A percentile compares a stretch with the other conserved stretches of the same genome.
Conservation (phyloP, 352 stramenopile genomes). For the Halophytophthora polymorphica region DNA sequence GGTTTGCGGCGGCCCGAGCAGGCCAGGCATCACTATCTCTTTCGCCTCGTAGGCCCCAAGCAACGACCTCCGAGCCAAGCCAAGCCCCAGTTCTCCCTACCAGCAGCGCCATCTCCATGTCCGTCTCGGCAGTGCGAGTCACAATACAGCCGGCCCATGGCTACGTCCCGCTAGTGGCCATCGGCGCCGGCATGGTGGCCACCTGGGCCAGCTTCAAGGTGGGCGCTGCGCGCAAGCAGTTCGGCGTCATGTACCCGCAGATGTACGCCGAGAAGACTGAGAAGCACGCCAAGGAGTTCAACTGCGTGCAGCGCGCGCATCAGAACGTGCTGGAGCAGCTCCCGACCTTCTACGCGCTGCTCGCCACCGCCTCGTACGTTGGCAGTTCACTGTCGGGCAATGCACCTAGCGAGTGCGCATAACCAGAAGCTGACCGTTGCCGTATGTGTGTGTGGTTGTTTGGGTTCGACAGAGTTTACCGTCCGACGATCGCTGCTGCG, state of each 20-base stretch:
- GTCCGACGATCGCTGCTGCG: constrained; percentile 31
- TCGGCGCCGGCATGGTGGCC: constrained; percentile 52
- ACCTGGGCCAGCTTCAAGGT: constrained; percentile 62
- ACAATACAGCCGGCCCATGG: constrained; percentile 60
- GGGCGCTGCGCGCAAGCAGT: constrained; percentile 56
- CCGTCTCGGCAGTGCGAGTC: constrained; percentile 40
- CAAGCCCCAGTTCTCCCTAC: constrained; percentile 6
- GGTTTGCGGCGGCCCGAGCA: too few species aligned
- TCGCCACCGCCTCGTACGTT: constrained; percentile 40
- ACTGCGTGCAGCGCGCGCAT: constrained; percentile 80
- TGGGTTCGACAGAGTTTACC: constrained; percentile 28
- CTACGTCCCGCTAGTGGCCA: constrained; percentile 54
- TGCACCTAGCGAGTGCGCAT: too few species aligned
- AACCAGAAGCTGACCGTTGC: too few species aligned
- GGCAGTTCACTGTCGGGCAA: too few species aligned
- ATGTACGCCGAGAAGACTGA: constrained; percentile 69
- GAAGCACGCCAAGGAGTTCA: constrained; percentile 71
- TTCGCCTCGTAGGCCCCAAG: constrained; percentile 23
- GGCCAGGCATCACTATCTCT: constrained; percentile 7
- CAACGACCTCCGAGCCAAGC: constrained; percentile 1
- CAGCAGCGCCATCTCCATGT: constrained; percentile 22
- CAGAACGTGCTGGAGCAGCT: constrained; percentile 81
- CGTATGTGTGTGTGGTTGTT: constrained; percentile 2
- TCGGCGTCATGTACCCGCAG: constrained; percentile 56
- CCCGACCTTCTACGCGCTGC: constrained; percentile 33